phyloP scores from a whole-genome alignment of 345 rosid species.

The Theobroma cacao region DNA sequence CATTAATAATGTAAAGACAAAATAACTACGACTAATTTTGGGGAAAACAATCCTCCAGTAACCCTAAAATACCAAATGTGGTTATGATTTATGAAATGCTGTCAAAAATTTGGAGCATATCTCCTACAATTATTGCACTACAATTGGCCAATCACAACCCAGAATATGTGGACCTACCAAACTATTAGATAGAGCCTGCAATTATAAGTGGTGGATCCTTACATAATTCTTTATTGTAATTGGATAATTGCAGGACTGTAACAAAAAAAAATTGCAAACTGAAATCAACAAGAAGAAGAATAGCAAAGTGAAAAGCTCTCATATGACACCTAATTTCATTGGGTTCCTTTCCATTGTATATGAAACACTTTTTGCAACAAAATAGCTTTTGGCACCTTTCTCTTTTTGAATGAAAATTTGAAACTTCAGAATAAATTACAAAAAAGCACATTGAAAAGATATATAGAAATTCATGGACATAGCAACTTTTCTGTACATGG shows the following conservation, averaged over 20 bases:
- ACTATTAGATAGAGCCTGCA: too few species aligned
- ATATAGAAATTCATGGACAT: not conserved
- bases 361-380: too few species aligned
- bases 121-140: too few species aligned
- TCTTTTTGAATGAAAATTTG: not conserved
- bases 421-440: not conserved
- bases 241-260: too few species aligned
- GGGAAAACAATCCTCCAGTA: not conserved
- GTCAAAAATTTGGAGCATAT: too few species aligned
- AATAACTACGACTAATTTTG: not conserved
- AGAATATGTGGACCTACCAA: too few species aligned
- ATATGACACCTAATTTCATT: not conserved
- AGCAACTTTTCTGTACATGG: not conserved
- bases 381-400: not conserved
- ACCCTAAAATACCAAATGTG: not conserved
- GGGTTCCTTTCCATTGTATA: not conserved
- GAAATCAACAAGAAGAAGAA: too few species aligned
- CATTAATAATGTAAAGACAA: not conserved
- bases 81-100: not conserved
- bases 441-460: not conserved
- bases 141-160: too few species aligned
- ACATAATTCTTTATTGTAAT: too few species aligned
- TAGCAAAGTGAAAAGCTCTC: too few species aligned
- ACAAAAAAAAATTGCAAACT: too few species aligned
- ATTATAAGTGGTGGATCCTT: too few species aligned